Evolutionary conservation across 768 basidiomycete species (phyloP), one percentile per base, ranked within the genome.

Genomic region (Suillus lakei): DNA sequence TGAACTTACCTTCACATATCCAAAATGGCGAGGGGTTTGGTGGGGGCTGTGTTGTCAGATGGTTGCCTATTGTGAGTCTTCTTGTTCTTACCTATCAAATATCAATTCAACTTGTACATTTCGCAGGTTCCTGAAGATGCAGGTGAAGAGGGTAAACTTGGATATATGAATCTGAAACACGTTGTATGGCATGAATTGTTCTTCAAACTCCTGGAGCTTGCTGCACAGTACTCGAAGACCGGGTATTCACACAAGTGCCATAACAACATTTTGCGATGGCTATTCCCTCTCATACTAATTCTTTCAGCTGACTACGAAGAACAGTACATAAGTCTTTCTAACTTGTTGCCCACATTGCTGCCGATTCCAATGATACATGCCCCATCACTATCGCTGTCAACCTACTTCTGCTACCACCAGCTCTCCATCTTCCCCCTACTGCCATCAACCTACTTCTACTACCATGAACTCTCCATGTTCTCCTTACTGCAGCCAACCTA

Each of bases 241-340:
- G 79, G 81, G 0, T 71, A 64, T 44, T n/a, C 41, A 0, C 61
- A 66, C 28, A n/a, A 63, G 16, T 81, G 76, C 64, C 74, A 74
- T 8, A 74, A 80, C 68, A 69, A 68, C 3, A 43, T 79, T 12
- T 3, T 28, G 1, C 74, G 71, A 0, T 67, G 46, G 15, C 50
- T 84, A 0, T 84, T 74, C 39, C 81, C 80, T 2, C 34, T 79
- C 6, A 70, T 84, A 26, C 44, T 81, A 0, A 80, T 83, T 3
- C 67, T 82, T 1, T 79, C 76, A 4, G 76, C 78, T 3, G 81
- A 84, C 61, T 84, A 82, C 63, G 78, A 84, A 64, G 82, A 85
- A 73, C 78, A 80, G 83, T 84, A n/a, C n/a, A n/a, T n/a, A 74
- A 28, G 79, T 55, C 53, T n/a, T 64, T 51, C 39, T 28, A 32